Evolutionary conservation across 768 basidiomycete genomes (phyloP).

Genomic region (Mycena alexandri): DNA sequence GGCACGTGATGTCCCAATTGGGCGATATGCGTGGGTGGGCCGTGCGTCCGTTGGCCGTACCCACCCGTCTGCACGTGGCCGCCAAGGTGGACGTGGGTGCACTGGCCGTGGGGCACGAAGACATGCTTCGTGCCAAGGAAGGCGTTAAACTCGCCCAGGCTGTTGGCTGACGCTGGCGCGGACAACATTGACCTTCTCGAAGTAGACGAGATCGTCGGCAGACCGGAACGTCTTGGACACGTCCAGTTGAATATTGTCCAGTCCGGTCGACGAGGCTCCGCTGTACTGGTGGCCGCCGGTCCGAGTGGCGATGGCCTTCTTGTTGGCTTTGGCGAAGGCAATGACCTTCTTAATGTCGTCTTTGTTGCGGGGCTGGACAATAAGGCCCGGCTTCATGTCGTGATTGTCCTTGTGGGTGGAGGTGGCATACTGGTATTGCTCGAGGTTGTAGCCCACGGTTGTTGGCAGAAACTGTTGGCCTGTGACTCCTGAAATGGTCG

Average conservation of each 20-base stretch:
- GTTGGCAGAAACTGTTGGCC: too few relatives aligned
- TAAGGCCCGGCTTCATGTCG: slow-evolving; percentile 24
- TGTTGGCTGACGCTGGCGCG: slow-evolving; percentile 23
- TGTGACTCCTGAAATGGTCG: too few relatives aligned
- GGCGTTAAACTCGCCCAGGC: slow-evolving; percentile 30
- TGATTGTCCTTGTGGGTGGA: slow-evolving; percentile 9
- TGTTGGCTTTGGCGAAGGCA: slow-evolving; percentile 12
- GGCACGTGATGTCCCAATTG: too few relatives aligned
- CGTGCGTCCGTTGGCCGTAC: slow-evolving; percentile 19
- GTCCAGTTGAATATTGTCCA: slow-evolving; percentile 22
- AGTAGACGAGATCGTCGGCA: slow-evolving; percentile 10
- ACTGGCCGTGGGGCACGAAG: slow-evolving; percentile 35
- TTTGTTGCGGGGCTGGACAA: slow-evolving; percentile 18
- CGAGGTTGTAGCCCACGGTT: not conserved
- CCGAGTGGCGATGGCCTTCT: slow-evolving; percentile 22
- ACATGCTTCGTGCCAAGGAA: slow-evolving; percentile 27
- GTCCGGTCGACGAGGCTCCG: slow-evolving; percentile 25
- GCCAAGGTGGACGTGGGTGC: slow-evolving; percentile 29
- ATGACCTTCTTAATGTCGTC: slow-evolving; percentile 20
- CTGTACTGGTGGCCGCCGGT: slow-evolving; percentile 31
- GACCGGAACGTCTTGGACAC: slow-evolving; percentile 17
- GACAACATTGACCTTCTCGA: too few relatives aligned
- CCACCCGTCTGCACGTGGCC: slow-evolving; percentile 34
- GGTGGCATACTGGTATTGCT: slow-evolving; percentile 21
- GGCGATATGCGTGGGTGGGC: too few relatives aligned